Evolutionary conservation across 306 rosid species (phyloP).

Genomic region (Casuarina glauca): DNA sequence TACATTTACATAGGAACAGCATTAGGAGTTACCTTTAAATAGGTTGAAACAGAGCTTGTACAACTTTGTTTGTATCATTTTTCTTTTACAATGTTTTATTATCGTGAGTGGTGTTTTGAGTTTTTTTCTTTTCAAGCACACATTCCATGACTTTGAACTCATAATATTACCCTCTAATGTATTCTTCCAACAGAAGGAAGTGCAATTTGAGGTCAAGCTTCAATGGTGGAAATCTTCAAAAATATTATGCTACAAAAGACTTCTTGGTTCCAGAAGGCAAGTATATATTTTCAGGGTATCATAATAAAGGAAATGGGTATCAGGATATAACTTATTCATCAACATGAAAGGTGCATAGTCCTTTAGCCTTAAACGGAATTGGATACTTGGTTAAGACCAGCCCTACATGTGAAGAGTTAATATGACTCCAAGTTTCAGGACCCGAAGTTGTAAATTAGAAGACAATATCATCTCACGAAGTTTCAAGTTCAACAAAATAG

Average conservation of each 20-base stretch:
- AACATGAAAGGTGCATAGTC: not conserved
- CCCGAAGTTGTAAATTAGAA: not conserved
- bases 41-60: not conserved
- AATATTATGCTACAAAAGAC: not conserved
- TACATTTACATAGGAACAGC: not conserved
- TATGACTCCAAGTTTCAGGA: not conserved
- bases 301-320: not conserved
- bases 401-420: not conserved
- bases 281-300: not conserved
- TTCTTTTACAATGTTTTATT: not conserved
- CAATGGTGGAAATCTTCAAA: not conserved
- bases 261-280: not conserved
- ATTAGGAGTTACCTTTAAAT: not conserved
- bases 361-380: too few species aligned
- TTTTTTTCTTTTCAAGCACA: not conserved
- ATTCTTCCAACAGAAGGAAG: not conserved
- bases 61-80: not conserved
- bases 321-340: not conserved
- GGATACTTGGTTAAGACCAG: not conserved
- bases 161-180: not conserved
- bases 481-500: too few species aligned
- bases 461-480: not conserved
- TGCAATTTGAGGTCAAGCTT: not conserved
- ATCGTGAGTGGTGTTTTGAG: not conserved
- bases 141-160: not conserved